These are phyloP conservation scores for Echria macrotheca DNA, from an alignment of 495 filamentous ascomycete species.

Conservation along the genomic window DNA sequence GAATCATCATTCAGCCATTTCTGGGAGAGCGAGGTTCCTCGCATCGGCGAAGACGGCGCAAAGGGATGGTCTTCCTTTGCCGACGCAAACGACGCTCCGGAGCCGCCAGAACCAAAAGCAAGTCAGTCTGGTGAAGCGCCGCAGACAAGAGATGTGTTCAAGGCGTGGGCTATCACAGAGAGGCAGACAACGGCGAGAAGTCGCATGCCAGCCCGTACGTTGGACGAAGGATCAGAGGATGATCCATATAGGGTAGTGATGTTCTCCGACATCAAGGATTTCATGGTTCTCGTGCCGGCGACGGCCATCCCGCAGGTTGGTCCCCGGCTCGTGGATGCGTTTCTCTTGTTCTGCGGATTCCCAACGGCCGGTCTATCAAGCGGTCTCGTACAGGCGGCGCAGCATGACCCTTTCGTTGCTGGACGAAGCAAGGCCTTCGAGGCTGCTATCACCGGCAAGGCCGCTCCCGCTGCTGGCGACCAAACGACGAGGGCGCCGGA, in stretches of 20 bases:
- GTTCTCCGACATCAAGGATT: slow-evolving; percentile 65
- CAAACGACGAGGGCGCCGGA: slow-evolving; percentile 24
- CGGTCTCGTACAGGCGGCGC: slow-evolving; percentile 10
- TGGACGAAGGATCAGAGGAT: slow-evolving; percentile 57
- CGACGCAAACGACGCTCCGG: slow-evolving; percentile 27
- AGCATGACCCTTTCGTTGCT: slow-evolving; percentile 35
- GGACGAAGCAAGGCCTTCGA: slow-evolving; percentile 11
- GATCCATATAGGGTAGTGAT: slow-evolving; percentile 77
- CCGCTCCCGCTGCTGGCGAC: slow-evolving; percentile 1
- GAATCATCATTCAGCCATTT: slow-evolving; percentile 57
- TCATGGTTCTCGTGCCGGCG: slow-evolving; percentile 51
- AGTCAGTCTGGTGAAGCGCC: slow-evolving; percentile 14
- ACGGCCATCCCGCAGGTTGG: slow-evolving; percentile 29
- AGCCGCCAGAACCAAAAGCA: slow-evolving; percentile 31
- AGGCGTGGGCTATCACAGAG: slow-evolving; percentile 60
- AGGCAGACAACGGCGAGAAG: slow-evolving; percentile 40
- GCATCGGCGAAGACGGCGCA: slow-evolving; percentile 70
- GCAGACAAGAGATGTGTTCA: slow-evolving; percentile 33
- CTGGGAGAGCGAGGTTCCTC: slow-evolving; percentile 81
- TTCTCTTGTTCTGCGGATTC: slow-evolving; percentile 64
- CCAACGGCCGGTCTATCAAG: slow-evolving; percentile 42
- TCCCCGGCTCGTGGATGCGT: slow-evolving; percentile 55
- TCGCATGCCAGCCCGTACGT: slow-evolving; percentile 61
- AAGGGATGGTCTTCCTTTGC: slow-evolving; percentile 62
- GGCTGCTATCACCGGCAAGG: background rate